Percentiles rank a stretch among this genome's conserved stretches.
These are phyloP conservation scores for Mucor ambiguus DNA, from an alignment of 371 early-diverging fungal species.

Conservation along the genomic window DNA sequence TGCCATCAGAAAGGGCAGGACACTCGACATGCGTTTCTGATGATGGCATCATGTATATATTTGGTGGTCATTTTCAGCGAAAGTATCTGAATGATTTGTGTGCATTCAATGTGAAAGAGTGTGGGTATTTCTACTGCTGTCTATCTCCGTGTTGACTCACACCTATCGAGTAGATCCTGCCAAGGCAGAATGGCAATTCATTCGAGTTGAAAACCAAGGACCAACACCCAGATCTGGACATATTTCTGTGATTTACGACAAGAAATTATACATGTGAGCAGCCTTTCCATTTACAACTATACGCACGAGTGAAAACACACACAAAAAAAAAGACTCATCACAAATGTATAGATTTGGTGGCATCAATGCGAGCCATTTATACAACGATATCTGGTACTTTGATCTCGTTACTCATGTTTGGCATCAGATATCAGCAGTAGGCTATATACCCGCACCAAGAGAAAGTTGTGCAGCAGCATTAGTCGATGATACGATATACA, in stretches of 20 bases:
- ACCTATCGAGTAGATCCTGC: constrained; percentile 22
- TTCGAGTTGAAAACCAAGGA: constrained; percentile 37
- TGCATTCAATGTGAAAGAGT: constrained; percentile 59
- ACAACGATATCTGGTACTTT: constrained; percentile 72
- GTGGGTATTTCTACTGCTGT: too few relatives aligned
- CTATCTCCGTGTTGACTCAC: background rate
- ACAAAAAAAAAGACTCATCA: background rate
- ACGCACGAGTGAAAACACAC: background rate
- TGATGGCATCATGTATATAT: constrained; percentile 59
- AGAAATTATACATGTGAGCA: constrained; percentile 54
- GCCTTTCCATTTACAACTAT: background rate
- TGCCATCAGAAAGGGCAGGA: constrained; percentile 61
- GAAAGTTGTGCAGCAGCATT: constrained; percentile 61
- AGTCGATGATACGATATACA: constrained; percentile 67
- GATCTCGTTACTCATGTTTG: constrained; percentile 53
- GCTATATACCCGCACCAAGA: constrained; percentile 64
- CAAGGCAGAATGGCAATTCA: constrained; percentile 48
- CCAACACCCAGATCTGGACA: constrained; percentile 57
- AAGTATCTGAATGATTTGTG: constrained; percentile 65
- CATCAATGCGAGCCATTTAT: constrained; percentile 57
- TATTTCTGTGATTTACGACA: constrained; percentile 44
- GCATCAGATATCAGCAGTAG: constrained; percentile 60
- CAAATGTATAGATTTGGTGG: constrained; percentile 61
- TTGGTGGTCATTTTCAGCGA: constrained; percentile 62
- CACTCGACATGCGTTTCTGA: constrained; percentile 61